Evolutionary conservation across 129 eudicot species (phyloP), one percentile per base, ranked within the genome.

Genomic region (Flaveria linearis): DNA sequence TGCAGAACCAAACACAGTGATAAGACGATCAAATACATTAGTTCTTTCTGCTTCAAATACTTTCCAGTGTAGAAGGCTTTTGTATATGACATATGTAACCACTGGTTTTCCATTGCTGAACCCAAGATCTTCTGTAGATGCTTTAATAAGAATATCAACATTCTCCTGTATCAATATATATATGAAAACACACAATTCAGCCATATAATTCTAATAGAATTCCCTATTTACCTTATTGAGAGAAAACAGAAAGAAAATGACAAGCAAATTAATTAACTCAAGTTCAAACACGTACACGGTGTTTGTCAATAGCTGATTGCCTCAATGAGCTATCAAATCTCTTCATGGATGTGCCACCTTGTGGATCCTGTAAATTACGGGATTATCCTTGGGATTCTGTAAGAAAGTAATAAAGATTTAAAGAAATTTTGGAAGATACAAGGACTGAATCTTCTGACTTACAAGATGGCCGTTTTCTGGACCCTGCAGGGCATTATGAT

Each of bases 61-160:
- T 86, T 84, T 94, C 98, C 98, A 94, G 75, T 94, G 97, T 68
- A 94, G 75, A 83, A 94, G 98, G 67, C 97, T 91, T 82, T 94
- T 94, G 83, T 91, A 94, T 43, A 94, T 86, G 7, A 93, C 85
- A 82, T 80, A 94, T 16, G 98, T 96, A 23, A 93, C 92, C 69
- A 88, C 96, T 62, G 98, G 98, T 86, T 88, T 87, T 58, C 97
- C 96, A 76, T 94, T 96, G 81, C 84, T 90, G 86, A 86, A 93
- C 55, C 98, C 97, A 78, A 93, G 79, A 69, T 90, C 92, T 76
- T 93, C 88, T 53, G 75, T 87, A 18, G 88, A 86, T 76, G 92
- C 90, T 72, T 90, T 79, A 53, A 93, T 85, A 61, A 93, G 98
- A 52, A 86, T 88, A 81, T 88, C 98, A 47, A 90, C 83, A 74